phyloP scores from a whole-genome alignment of 345 rosid genomes.

The Aurinia saxatilis region DNA sequence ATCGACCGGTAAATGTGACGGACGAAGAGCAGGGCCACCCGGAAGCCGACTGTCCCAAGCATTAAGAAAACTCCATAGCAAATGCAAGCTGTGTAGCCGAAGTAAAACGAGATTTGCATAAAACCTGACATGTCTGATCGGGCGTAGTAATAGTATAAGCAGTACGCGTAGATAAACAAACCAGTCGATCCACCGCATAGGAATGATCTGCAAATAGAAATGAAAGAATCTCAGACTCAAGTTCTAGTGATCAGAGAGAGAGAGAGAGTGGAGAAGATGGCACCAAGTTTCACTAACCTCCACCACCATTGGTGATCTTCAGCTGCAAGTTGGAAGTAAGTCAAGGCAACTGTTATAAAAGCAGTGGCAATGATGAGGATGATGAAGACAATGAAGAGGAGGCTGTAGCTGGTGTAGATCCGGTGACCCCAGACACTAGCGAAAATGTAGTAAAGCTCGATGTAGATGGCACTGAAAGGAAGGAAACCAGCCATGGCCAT shows the following conservation, averaged over 20 bases:
- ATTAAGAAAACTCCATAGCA: conserved; percentile 65
- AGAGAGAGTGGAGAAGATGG: background rate
- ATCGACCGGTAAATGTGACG: conserved; percentile 61
- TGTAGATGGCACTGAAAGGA: conserved; percentile 81
- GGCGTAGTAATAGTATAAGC: conserved; percentile 60
- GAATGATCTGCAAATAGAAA: conserved; percentile 44
- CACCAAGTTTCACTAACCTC: conserved; percentile 41
- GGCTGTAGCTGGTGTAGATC: conserved; percentile 78
- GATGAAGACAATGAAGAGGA: conserved; percentile 70
- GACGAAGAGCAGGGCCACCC: conserved; percentile 48
- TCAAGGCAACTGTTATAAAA: conserved; percentile 81
- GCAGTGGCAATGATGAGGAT: conserved; percentile 84
- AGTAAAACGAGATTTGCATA: conserved; percentile 68
- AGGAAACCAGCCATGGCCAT: conserved; percentile 91
- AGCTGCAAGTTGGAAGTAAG: conserved; percentile 93
- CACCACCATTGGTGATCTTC: conserved; percentile 96
- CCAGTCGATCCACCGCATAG: conserved; percentile 78
- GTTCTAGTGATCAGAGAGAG: background rate
- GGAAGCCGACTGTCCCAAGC: conserved; percentile 63
- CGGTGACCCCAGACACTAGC: conserved; percentile 92
- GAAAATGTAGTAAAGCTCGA: conserved; percentile 80
- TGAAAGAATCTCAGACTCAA: background rate
- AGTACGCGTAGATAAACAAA: conserved; percentile 58
- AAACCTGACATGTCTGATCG: conserved; percentile 64
- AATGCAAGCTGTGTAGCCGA: conserved; percentile 66